Conservation (phyloP, 768 basidiomycete species). For the Lactifluus pinguis region DNA sequence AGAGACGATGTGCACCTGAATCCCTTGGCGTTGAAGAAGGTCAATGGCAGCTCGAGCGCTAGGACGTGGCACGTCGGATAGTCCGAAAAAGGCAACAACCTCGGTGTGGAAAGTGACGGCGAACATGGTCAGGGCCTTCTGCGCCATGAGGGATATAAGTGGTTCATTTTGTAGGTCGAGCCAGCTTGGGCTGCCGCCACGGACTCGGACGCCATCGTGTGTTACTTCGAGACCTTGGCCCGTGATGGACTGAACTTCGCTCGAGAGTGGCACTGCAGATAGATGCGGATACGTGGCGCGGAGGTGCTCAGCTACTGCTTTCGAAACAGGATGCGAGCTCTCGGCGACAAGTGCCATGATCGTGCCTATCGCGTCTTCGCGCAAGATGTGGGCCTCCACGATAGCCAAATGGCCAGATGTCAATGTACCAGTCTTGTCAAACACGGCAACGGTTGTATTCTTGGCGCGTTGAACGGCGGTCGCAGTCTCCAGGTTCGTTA, state of each 20-base stretch:
- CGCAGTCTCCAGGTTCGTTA: constrained; percentile 8
- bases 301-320: constrained; percentile 28
- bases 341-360: constrained; percentile 28
- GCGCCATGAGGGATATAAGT: constrained; percentile 26
- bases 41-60: constrained; percentile 32
- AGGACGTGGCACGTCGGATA: constrained; percentile 38
- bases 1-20: constrained; percentile 38
- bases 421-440: constrained; percentile 57
- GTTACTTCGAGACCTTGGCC: constrained; percentile 32
- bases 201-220: constrained; percentile 25
- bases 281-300: not conserved
- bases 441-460: constrained; percentile 36
- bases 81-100: constrained; percentile 31
- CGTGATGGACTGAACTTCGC: constrained; percentile 25
- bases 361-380: constrained; percentile 19
- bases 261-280: constrained; percentile 3
- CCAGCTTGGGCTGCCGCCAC: constrained; percentile 32
- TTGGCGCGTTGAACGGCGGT: constrained; percentile 16
- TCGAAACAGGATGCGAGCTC: constrained; percentile 31
- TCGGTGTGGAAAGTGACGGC: constrained; percentile 27
- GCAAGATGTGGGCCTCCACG: constrained; percentile 26
- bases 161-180: constrained; percentile 25
- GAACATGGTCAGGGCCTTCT: constrained; percentile 37
- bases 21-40: constrained; percentile 28
- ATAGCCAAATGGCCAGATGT: constrained; percentile 36